Evolutionary conservation across 2,329 filamentous ascomycete genomes (phyloP).

Genomic region (Colletotrichum graminicola): DNA sequence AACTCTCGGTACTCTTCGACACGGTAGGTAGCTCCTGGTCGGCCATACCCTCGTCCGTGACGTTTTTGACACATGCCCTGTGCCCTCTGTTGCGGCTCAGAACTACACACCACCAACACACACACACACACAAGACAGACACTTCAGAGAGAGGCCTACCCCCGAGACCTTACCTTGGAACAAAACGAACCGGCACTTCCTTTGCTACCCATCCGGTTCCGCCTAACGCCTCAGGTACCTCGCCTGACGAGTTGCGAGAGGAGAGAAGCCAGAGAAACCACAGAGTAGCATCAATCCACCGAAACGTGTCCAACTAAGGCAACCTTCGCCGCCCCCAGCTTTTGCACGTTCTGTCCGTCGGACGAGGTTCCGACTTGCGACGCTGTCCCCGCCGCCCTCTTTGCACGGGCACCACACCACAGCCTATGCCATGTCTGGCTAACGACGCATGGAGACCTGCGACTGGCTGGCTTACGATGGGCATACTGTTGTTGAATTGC

Average conservation of each 20-base stretch:
- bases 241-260: neutral
- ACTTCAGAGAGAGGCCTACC: constrained; percentile 18
- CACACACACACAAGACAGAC: constrained; percentile 16
- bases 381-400: constrained; percentile 23
- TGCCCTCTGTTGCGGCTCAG: constrained; percentile 8
- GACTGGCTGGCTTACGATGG: constrained; percentile 37
- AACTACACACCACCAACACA: constrained; percentile 14
- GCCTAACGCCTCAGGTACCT: neutral
- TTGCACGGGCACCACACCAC: constrained; percentile 2
- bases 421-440: constrained; percentile 21
- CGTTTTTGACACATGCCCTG: neutral
- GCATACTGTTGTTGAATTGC: constrained; percentile 11
- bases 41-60: neutral
- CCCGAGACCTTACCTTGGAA: constrained; percentile 22
- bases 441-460: constrained; percentile 10
- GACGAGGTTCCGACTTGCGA: constrained; percentile 27
- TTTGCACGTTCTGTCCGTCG: constrained; percentile 9
- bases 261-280: neutral
- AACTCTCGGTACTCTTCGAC: neutral
- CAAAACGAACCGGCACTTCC: constrained; percentile 19
- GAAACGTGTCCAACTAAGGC: neutral
- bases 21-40: neutral
- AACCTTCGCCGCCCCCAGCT: constrained; percentile 18
- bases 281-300: neutral
- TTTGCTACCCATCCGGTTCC: neutral